Conservation (phyloP, 192 early-diverging fungal genomes). For the Nowakowskiella sp. region DNA sequence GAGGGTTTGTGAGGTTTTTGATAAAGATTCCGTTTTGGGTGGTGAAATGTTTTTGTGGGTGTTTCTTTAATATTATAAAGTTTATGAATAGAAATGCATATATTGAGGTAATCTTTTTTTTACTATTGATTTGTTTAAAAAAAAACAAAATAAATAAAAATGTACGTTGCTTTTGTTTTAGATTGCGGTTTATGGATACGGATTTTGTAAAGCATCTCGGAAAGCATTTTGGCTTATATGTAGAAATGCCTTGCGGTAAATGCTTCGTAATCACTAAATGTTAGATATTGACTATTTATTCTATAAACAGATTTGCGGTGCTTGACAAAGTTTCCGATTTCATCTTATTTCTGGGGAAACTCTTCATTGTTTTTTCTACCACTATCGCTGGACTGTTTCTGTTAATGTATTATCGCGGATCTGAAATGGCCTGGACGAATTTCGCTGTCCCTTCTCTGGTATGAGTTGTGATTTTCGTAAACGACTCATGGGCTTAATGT, state of each 20-base stretch:
- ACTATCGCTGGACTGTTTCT: constrained; percentile 19
- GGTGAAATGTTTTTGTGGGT: too few species aligned
- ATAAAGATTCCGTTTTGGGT: too few species aligned
- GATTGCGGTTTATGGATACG: constrained; percentile 43
- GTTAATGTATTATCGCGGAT: constrained; percentile 6
- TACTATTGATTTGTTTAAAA: too few species aligned
- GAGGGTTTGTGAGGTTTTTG: too few species aligned
- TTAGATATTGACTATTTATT: too few species aligned
- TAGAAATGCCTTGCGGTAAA: constrained; percentile 35
- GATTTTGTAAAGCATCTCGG: constrained; percentile 42
- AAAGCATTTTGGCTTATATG: constrained; percentile 32
- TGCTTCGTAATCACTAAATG: too few species aligned
- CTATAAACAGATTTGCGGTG: too few species aligned
- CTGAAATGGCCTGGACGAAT: constrained; percentile 9
- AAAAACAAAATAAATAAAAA: too few species aligned
- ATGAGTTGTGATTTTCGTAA: too few species aligned
- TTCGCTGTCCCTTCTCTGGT: not conserved
- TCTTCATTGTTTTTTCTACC: constrained; percentile 27
- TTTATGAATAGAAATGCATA: constrained; percentile 55
- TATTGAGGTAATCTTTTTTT: too few species aligned
- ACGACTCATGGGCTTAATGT: too few species aligned
- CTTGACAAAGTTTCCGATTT: constrained; percentile 38
- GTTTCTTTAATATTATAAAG: constrained; percentile 36
- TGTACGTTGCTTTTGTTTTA: too few species aligned
- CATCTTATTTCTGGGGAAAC: constrained; percentile 40